Base-by-base conservation (phyloP, 352 stramenopile species). In the Phytophthora cactorum region DNA sequence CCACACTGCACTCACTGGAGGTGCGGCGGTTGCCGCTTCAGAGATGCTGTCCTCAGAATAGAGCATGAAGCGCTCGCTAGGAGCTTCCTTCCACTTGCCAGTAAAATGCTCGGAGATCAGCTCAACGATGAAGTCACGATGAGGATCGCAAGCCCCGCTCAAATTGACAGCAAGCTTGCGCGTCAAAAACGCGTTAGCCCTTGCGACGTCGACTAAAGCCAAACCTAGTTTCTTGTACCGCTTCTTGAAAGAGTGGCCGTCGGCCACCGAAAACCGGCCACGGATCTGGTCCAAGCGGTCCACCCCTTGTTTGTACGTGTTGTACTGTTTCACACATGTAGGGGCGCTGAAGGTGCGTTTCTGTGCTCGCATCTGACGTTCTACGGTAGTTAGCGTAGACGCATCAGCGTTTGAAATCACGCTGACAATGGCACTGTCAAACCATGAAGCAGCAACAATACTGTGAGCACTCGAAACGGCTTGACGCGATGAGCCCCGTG, bases 401-500 rank as follows among this genome's bases (percentile, higher is more conserved):
- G 17, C 0, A 22, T 22, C 17, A 22, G 17, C 17, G 17, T 69
- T 76, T 4, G 67, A 79, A 11, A 72, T 34, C 2, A 80, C 66
- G 0, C 28, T 73, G 2, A 77, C 68, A 9, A 67, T 58, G 15
- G 56, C 55, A 11, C 68, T 72, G 15, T 80, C 68, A 25, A 34
- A 70, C 64, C 68, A 75, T 0, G 63, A 75, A 2, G 63, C 68
- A 14, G 36, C 72, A 0, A 70, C 36, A 14, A 80, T 72, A 22
- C 17, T 22, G 17, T 22, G 17, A 22, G 17, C 17, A 5, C 28
- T 11, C 3, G 52, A 70, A 4, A 79, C 63, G 4, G 25, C 59
- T 57, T 69, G 63, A 9, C 49, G 55, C 12, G 45, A 68, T 56
- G 32, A 31, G 14, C 50, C 52, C 31, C 36, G 51, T 15, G 31